Base-by-base conservation (phyloP, 2,329 filamentous ascomycete species). In the Colletotrichum gigasporum region DNA sequence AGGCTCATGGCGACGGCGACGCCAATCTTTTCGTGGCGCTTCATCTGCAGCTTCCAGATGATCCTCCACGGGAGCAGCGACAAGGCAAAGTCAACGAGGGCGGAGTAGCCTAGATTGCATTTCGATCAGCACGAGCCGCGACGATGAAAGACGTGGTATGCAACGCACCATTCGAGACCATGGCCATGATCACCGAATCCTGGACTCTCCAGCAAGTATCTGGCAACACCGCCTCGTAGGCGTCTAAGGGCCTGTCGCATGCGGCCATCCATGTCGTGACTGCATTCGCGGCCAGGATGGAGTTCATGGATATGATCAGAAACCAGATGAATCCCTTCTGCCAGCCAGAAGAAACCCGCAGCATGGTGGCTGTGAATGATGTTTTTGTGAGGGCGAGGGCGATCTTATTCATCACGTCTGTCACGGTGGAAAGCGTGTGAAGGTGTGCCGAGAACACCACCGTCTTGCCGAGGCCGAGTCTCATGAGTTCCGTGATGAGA, bases 301-400 rank as follows among this genome's bases (percentile, higher is more conserved):
- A 47, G 45, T 72, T 69, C 44, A 72, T 68, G 11, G 67, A 64
- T 4, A 71, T 47, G 24, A 74, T 71, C 37, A 71, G 58, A 26
- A 71, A 68, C 69, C 71, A 72, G 9, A 75, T 66, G 1, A 70
- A 45, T 12, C 47, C 39, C 22, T 60, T 65, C 32, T 55, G 64
- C 42, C 53, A 32, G 6, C 68, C 71, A 2, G 70, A 45, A 2
- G 67, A 67, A 9, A 75, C 64, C 2, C 72, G 72, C 1, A 75
- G 69, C 37, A 75, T 63, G 5, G 72, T 75, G 14, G 71, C 56
- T 10, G 71, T 73, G 28, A 76, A 75, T 4, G 73, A 74, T 0
- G 72, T 72, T 63, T 77, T 77, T 57, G 44, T 60, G 7, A 59
- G 56, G 7, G 45, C 61, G 9, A 64, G 14, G 14, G 61, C 45